Conservation (phyloP, 106 monocot species). For the Hemerocallis citrina region DNA sequence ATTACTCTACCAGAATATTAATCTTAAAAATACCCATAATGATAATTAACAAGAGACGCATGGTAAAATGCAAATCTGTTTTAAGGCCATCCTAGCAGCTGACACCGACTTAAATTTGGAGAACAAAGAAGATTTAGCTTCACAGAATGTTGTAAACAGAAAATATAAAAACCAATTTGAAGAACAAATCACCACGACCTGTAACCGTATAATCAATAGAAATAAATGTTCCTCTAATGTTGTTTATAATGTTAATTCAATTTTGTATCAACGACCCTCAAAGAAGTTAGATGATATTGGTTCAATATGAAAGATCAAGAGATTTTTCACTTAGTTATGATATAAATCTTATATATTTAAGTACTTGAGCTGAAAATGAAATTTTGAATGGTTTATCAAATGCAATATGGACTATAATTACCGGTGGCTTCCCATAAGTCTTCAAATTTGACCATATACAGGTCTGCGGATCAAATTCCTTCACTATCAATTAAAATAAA, state of each 20-base stretch:
- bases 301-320: not conserved
- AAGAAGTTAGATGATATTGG: not conserved
- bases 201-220: not conserved
- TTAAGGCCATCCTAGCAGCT: no score
- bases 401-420: conserved; percentile 11
- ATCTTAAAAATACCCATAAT: no score
- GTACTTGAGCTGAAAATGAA: not conserved
- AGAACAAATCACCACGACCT: not conserved
- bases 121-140: no score
- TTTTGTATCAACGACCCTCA: not conserved
- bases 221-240: not conserved
- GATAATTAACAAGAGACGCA: no score
- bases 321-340: not conserved
- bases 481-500: conserved; percentile 49
- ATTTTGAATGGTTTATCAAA: not conserved
- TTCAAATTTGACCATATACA: conserved; percentile 80
- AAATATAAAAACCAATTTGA: not conserved
- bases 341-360: not conserved
- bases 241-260: not conserved
- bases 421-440: conserved; percentile 95
- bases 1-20: no score
- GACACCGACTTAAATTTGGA: no score
- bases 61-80: no score
- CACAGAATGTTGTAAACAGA: not conserved
- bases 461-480: conserved; percentile 87